phyloP scores from a whole-genome alignment of 257 asterid species.

The Forsythia suspensa region DNA sequence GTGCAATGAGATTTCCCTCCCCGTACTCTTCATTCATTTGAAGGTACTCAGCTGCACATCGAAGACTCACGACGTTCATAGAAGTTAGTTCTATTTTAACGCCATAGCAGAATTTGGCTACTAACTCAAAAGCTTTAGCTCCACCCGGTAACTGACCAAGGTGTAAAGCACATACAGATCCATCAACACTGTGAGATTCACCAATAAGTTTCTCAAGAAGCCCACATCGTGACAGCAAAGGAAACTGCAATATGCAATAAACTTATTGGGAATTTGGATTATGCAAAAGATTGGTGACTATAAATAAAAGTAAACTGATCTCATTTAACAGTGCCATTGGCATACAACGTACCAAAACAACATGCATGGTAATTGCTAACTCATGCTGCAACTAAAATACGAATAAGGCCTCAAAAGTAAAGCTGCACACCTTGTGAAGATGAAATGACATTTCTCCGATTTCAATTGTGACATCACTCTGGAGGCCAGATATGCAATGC shows the following conservation, averaged over 20 bases:
- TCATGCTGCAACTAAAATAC: not conserved
- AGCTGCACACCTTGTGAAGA: slow-evolving; percentile 73
- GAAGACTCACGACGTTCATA: slow-evolving; percentile 63
- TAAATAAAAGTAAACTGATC: not conserved
- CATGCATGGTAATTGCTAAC: not conserved
- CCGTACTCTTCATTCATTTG: slow-evolving; percentile 85
- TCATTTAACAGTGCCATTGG: not conserved
- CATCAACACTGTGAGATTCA: slow-evolving; percentile 35
- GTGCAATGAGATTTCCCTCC: slow-evolving; percentile 68
- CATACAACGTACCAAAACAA: not conserved
- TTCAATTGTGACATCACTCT: slow-evolving; percentile 73
- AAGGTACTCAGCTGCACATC: slow-evolving; percentile 87
- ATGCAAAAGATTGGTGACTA: not conserved
- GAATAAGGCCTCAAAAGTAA: not conserved
- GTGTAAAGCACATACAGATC: slow-evolving; percentile 40
- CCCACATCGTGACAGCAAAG: slow-evolving; percentile 78
- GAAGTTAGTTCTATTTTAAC: slow-evolving; percentile 74
- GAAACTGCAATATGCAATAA: slow-evolving; percentile 51
- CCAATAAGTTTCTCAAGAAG: slow-evolving; percentile 70
- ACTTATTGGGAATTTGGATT: not conserved
- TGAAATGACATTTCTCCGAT: slow-evolving; percentile 85
- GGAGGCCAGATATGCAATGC: slow-evolving; percentile 78
- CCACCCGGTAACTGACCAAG: slow-evolving; percentile 82
- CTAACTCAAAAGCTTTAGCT: slow-evolving; percentile 77
- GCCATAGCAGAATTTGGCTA: slow-evolving; percentile 82